Percentiles rank a stretch among this genome's conserved stretches.
Evolutionary conservation across 2,329 filamentous ascomycete genomes (phyloP).

Genomic region (Trichoderma polysporum): DNA sequence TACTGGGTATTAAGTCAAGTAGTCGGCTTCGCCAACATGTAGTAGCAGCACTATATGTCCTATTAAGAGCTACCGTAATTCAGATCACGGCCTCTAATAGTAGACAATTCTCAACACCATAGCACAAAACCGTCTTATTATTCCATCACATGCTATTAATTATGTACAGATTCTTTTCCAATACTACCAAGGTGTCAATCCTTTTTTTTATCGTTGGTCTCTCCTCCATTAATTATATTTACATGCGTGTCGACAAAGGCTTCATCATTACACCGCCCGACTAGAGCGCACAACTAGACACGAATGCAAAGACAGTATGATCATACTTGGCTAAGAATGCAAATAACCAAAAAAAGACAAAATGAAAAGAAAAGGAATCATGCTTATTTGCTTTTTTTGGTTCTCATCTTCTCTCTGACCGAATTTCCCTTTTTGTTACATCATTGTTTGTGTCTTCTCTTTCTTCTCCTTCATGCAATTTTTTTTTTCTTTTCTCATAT

Average conservation of each 20-base stretch:
- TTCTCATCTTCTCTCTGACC: background rate
- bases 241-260: background rate
- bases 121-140: background rate
- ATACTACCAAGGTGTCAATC: background rate
- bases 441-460: conserved; percentile 4
- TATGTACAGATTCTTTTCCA: background rate
- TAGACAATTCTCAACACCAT: background rate
- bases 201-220: background rate
- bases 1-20: background rate
- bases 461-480: background rate
- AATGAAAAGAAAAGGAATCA: background rate
- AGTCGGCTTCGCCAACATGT: too few relatives aligned
- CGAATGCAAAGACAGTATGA: background rate
- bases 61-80: too few relatives aligned
- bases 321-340: too few relatives aligned
- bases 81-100: background rate
- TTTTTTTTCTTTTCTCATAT: background rate
- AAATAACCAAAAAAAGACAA: background rate
- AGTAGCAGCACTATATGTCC: background rate
- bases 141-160: background rate
- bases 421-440: background rate
- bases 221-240: background rate
- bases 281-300: background rate
- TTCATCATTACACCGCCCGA: background rate
- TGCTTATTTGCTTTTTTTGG: conserved; percentile 14